Conservation (phyloP, 1,284 basidiomycete species). For the Xerocomus amazonicus region DNA sequence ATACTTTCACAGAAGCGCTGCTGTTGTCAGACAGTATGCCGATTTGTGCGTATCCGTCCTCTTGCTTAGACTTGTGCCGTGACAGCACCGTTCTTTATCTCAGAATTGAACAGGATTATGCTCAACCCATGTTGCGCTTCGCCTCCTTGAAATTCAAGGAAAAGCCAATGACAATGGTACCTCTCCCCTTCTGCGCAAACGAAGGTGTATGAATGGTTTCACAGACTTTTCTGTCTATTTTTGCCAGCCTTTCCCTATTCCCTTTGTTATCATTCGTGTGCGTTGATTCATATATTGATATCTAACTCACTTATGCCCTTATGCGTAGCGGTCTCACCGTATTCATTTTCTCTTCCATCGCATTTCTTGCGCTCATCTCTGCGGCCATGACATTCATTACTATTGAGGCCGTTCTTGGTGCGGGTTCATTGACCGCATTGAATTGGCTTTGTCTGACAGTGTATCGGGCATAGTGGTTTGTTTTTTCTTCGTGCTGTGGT, state of each 20-base stretch:
- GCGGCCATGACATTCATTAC: constrained; percentile 16
- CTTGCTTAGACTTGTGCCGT: not conserved
- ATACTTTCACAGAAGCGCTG: constrained; percentile 31
- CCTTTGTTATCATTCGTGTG: constrained; percentile 37
- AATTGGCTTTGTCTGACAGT: constrained; percentile 1
- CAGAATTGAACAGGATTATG: constrained; percentile 34
- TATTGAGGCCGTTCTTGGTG: constrained; percentile 27
- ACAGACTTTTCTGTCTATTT: constrained; percentile 34
- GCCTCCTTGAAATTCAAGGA: constrained; percentile 19
- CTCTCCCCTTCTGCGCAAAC: not conserved
- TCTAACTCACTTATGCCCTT: not conserved
- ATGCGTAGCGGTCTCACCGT: constrained; percentile 31
- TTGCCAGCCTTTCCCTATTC: constrained; percentile 29
- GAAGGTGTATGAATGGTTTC: constrained; percentile 9
- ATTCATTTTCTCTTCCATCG: constrained; percentile 28
- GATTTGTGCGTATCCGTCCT: constrained; percentile 25
- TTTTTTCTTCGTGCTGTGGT: constrained; percentile 27
- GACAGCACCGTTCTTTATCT: not conserved
- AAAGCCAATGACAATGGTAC: constrained; percentile 28
- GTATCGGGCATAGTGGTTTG: constrained; percentile 13
- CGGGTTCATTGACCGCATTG: not conserved
- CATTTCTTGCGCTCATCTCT: constrained; percentile 30
- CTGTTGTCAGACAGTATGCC: constrained; percentile 30
- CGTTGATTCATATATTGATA: constrained; percentile 7
- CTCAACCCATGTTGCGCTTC: constrained; percentile 23